Evolutionary conservation across 2,329 filamentous ascomycete species (phyloP), one percentile per base, ranked within the genome.

Genomic region (Curvularia hawaiiensis): DNA sequence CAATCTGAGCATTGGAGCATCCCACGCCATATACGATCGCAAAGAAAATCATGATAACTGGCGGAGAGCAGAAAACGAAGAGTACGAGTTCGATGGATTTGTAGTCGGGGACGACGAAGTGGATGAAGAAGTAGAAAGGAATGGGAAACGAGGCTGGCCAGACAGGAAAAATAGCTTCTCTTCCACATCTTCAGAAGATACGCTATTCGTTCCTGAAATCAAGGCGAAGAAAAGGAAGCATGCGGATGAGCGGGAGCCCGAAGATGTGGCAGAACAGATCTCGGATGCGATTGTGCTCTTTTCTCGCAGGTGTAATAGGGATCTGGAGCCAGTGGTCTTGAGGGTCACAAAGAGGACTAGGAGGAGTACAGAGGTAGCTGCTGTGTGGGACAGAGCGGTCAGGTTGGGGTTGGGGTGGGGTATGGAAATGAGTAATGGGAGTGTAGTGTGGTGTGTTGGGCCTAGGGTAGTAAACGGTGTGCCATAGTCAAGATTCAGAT

Each of bases 231-330:
- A 38, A 30, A 35, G 16, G 6, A 49, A 49, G 35, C 2, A 9
- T 18, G 16, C 14, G 2, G 16, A 35, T 5, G 33, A n/a, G 7
- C 33, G 7, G 0, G 16, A 28, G 12, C 50, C 46, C n/a, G 52
- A 41, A 22, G 62, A 64, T 0, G 52, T 63, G 6, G 57, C 53
- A 8, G 65, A 68, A 39, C 59, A 64, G 5, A 63, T 68, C 18
- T 50, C 55, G 20, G 65, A 66, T 50, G 62, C 61, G 0, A 14
- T 68, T 3, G 31, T 56, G 9, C 40, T 65, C 10, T 66, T 65
- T 39, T 59, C 56, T 9, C 50, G 64, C 9, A 52, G 64, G 3
- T 63, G 60, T 35, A 65, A 66, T 49, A 38, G 56, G 11, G 33
- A 51, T 10, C 16, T 40, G 4, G 26, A 48, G n/a, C 57, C 62